Conservation (phyloP, 495 filamentous ascomycete species). For the Astrothelium macrocarpum region DNA sequence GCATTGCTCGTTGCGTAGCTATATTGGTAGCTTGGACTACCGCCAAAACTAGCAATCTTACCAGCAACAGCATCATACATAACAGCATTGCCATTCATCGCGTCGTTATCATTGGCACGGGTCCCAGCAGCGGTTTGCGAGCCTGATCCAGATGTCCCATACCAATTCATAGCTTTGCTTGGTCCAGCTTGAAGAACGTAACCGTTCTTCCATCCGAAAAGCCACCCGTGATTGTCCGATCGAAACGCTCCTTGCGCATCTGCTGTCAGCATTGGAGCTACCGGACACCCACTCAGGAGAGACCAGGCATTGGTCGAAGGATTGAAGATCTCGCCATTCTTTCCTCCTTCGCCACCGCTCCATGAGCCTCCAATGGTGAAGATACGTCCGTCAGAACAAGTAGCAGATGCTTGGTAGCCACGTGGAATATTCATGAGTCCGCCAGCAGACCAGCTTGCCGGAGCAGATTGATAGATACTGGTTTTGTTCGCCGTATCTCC, state of each 20-base stretch:
- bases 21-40: constrained; percentile 38
- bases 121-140: constrained; percentile 30
- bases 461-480: constrained; percentile 38
- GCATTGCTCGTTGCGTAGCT: constrained; percentile 35
- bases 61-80: constrained; percentile 50
- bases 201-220: constrained; percentile 50
- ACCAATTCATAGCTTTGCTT: constrained; percentile 50
- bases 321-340: constrained; percentile 49
- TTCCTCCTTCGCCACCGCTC: constrained; percentile 38
- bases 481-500: constrained; percentile 37
- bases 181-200: constrained; percentile 52
- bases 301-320: constrained; percentile 33
- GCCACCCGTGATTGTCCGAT: constrained; percentile 49
- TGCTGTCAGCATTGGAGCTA: constrained; percentile 41
- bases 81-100: constrained; percentile 44
- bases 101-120: constrained; percentile 35
- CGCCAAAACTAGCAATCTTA: constrained; percentile 47
- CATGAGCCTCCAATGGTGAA: constrained; percentile 55
- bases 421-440: constrained; percentile 40
- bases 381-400: constrained; percentile 43
- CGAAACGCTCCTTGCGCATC: constrained; percentile 40
- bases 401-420: constrained; percentile 49
- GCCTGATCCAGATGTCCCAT: constrained; percentile 35
- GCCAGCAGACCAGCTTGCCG: constrained; percentile 28
- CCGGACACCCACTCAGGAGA: constrained; percentile 30